Evolutionary conservation across 2,329 filamentous ascomycete genomes (phyloP), one percentile per base, ranked within the genome.

Genomic region (Fusarium algeriense): DNA sequence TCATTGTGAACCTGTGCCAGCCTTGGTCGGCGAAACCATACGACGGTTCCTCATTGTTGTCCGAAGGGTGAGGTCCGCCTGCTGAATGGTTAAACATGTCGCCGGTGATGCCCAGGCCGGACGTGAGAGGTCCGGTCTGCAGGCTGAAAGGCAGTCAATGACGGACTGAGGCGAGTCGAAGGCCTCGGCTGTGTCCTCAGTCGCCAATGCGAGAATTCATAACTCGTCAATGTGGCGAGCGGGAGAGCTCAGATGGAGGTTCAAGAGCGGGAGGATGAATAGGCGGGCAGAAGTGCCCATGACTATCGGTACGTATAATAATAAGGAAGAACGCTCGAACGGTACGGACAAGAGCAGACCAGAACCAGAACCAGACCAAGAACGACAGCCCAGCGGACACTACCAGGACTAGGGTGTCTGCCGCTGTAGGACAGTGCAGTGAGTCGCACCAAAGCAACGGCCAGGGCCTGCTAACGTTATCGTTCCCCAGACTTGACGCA

Each of bases 131-230:
- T 74, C 76, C 77, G 73, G 77, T 79, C 78, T 67, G 76, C 73
- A 77, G 78, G 78, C 79, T 77, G 71, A 64, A 70, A 67, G 75
- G 69, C 79, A 75, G 76, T 79, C 76, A 78, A 74, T 77, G 75
- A 77, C 76, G 69, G 78, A 79, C 79, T 80, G 78, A 79, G 76
- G 75, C 78, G 77, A 80, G 78, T 81, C 80, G 78, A 80, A 77
- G 75, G 78, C 79, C 79, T 78, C 78, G 76, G 78, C 73, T 76
- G 70, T 76, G 75, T 76, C 71, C 76, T 81, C 77, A 80, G 71
- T 79, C 76, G 69, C 76, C 78, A 74, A 75, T 76, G 73, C 77
- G 73, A 75, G 75, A 58, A 79, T 79, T 79, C 79, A 81, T 81
- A 76, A 79, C 80, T 81, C 74, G 76, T 75, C 71, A 57, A 75